A percentile compares a stretch with the other conserved stretches of the same genome.
These are phyloP conservation scores for Puccinellia tenuiflora DNA, from an alignment of 176 grass and related monocot genomes.

Conservation along the genomic window DNA sequence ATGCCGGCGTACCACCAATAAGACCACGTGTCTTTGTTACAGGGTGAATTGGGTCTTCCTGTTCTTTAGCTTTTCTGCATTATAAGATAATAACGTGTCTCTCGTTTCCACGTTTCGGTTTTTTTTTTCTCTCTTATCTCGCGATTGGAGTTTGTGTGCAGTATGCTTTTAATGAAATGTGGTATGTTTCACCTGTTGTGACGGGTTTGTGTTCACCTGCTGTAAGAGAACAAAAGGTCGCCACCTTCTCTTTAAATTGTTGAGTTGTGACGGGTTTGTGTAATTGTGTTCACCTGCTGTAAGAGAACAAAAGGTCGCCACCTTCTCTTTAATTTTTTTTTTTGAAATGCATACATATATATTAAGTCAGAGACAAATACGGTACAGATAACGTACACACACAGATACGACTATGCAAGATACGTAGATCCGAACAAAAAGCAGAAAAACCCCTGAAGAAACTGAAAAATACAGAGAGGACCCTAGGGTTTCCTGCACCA, in stretches of 20 bases:
- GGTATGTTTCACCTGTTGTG: neutral
- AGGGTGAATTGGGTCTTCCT: neutral
- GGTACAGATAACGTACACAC: too few species aligned
- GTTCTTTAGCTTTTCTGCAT: neutral
- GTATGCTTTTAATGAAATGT: neutral
- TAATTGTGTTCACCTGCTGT: too few species aligned
- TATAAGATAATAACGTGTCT: neutral
- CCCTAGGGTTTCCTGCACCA: too few species aligned
- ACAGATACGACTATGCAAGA: too few species aligned
- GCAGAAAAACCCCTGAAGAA: too few species aligned
- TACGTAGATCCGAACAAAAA: too few species aligned
- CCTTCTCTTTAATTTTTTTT: too few species aligned
- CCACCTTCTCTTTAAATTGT: neutral
- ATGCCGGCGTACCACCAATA: constrained; percentile 26
- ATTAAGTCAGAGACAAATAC: too few species aligned
- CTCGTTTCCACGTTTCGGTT: neutral
- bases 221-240: neutral
- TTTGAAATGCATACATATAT: too few species aligned
- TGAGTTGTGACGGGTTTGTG: too few species aligned
- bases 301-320: too few species aligned
- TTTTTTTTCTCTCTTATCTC: constrained; percentile 3
- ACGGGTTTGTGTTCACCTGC: neutral
- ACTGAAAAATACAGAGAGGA: too few species aligned
- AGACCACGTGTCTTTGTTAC: constrained; percentile 12
- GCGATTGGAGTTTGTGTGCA: constrained; percentile 11